A percentile compares a stretch with the other conserved stretches of the same genome.
These are phyloP conservation scores for Termitomyces sp. DNA, from an alignment of 768 basidiomycete genomes.

Conservation along the genomic window DNA sequence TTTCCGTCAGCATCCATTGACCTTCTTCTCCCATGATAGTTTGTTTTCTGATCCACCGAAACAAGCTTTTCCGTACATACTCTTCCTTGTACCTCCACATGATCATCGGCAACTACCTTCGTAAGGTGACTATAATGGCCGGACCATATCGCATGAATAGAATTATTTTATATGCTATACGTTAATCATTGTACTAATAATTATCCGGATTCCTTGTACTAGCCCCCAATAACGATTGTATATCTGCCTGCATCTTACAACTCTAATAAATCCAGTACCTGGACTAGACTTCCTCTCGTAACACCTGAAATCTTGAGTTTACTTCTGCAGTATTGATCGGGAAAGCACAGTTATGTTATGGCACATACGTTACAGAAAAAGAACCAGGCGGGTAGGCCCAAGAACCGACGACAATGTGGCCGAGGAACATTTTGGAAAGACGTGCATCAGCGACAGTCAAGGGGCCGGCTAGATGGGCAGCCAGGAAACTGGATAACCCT, in stretches of 20 bases:
- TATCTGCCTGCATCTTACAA: neutral
- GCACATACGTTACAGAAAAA: neutral
- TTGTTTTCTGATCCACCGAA: slow-evolving; percentile 12
- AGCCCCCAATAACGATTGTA: slow-evolving; percentile 4
- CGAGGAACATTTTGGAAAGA: neutral
- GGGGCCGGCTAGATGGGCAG: neutral
- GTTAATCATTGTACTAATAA: slow-evolving; percentile 6
- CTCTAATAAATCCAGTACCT: neutral
- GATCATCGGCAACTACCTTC: neutral
- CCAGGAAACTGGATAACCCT: neutral
- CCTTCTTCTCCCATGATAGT: slow-evolving; percentile 11
- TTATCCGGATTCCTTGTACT: slow-evolving; percentile 2
- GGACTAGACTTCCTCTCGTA: neutral
- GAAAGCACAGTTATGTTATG: neutral
- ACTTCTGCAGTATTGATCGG: neutral
- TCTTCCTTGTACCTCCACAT: neutral
- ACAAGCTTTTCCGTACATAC: neutral
- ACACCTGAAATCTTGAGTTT: neutral
- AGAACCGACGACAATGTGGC: neutral
- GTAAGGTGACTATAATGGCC: slow-evolving; percentile 8
- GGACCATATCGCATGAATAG: slow-evolving; percentile 12
- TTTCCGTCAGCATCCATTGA: neutral
- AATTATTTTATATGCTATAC: slow-evolving; percentile 6
- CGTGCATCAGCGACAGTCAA: neutral
- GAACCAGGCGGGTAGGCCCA: neutral